phyloP scores from a whole-genome alignment of 1,284 basidiomycete genomes.

The Sanghuangporus sanghuang region DNA sequence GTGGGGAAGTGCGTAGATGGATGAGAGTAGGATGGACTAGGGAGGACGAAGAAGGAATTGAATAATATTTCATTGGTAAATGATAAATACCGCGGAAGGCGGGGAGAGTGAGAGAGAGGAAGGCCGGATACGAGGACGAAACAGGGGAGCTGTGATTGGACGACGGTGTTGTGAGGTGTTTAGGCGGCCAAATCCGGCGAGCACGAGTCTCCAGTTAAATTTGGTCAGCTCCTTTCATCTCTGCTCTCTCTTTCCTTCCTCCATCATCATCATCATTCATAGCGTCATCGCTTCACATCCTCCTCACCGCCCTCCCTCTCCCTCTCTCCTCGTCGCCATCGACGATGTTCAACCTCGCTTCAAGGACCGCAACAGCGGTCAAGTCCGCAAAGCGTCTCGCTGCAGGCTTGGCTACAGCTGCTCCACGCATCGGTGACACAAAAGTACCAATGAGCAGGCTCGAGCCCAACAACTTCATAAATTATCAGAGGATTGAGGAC shows the following conservation, averaged over 20 bases:
- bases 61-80: background rate
- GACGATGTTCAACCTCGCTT: conserved; percentile 68
- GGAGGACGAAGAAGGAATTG: background rate
- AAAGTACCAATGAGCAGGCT: conserved; percentile 91
- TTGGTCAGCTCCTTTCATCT: background rate
- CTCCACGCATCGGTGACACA: conserved; percentile 80
- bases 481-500: conserved; percentile 97
- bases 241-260: background rate
- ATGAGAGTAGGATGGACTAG: background rate
- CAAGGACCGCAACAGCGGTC: conserved; percentile 53
- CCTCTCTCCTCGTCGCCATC: conserved; percentile 26
- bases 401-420: conserved; percentile 75
- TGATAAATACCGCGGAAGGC: background rate
- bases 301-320: background rate
- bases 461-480: conserved; percentile 86
- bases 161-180: background rate
- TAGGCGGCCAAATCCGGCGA: conserved; percentile 8
- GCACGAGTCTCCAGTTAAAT: background rate
- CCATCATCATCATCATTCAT: conserved; percentile 1
- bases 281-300: background rate
- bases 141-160: conserved; percentile 4
- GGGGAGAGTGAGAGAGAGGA: background rate
- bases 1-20: too few relatives aligned
- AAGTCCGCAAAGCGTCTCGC: conserved; percentile 55
- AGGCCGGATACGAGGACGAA: background rate